Conservation (phyloP, 2,329 filamentous ascomycete genomes). For the Scytalidium sp. region DNA sequence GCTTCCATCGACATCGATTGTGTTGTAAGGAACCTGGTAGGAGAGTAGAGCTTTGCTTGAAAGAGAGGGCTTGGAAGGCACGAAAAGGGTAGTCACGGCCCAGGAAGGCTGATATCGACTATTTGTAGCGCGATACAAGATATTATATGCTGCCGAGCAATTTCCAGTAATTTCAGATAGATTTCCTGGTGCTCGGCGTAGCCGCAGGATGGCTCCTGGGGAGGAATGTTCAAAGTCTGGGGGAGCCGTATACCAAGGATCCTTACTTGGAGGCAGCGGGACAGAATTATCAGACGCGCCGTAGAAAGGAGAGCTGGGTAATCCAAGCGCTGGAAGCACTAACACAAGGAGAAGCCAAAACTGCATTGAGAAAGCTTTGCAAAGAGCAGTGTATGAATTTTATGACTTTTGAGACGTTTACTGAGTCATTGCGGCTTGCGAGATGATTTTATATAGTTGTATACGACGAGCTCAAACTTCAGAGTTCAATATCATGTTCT, state of each 20-base stretch:
- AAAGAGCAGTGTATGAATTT: too few species aligned
- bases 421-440: too few species aligned
- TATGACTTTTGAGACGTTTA: too few species aligned
- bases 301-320: too few species aligned
- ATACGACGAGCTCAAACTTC: too few species aligned
- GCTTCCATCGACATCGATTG: slow-evolving; percentile 34
- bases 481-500: too few species aligned
- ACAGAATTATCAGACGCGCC: too few species aligned
- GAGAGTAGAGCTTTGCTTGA: slow-evolving; percentile 36
- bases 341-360: too few species aligned
- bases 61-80: too few species aligned
- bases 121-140: slow-evolving; percentile 39
- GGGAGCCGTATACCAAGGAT: slow-evolving; percentile 34
- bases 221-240: slow-evolving; percentile 18
- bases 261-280: slow-evolving; percentile 30
- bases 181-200: slow-evolving; percentile 26
- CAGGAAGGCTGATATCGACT: slow-evolving; percentile 31
- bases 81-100: slow-evolving; percentile 36
- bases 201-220: slow-evolving; percentile 31
- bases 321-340: too few species aligned
- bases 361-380: too few species aligned
- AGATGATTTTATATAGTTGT: too few species aligned
- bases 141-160: slow-evolving; percentile 24
- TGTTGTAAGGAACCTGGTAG: slow-evolving; percentile 38
- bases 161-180: slow-evolving; percentile 16